Base-by-base conservation (phyloP, 2,329 filamentous ascomycete genomes). In the Microdochium trichocladiopsis region DNA sequence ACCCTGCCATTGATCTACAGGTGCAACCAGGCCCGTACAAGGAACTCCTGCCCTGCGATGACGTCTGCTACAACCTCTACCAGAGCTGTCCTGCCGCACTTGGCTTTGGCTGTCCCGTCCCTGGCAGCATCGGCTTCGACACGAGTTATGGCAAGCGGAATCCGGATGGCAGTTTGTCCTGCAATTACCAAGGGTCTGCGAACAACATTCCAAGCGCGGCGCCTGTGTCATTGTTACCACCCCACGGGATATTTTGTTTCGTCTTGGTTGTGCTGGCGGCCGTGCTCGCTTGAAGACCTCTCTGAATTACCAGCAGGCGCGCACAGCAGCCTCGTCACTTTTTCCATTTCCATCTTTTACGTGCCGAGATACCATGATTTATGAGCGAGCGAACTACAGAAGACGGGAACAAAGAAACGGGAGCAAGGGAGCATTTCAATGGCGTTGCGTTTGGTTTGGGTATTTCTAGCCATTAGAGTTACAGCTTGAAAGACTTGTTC, bases 21-120 rank as follows among this genome's bases (percentile, higher is more conserved):
- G 83, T 97, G 53, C 70, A 77, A 56, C 92, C 94, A 0, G 94
- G 94, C 0, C 94, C 94, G 0, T 97, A 99, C 71, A 95, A 92
- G 65, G 94, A 99, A 72, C 75, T 97, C 21, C 73, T 96, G 9
- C 94, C 94, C 0, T 97, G 93, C 63, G 82, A 88, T 55, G 87
- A 95, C 57, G 72, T 96, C 50, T 99, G 94, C 72, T 94, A 91
- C 65, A 82, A 86, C 51, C 77, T 99, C 1, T 88, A 95, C 11
- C 84, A 87, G 69, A 90, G 82, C 63, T 99, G 94, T 69, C 93
- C 94, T 0, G 79, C 90, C 0, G 70, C 77, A 1, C 72, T 99
- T 60, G 75, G 78, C 0, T 96, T 99, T 61, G 71, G 66, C 1
- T 99, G 94, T 69, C 93, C 94, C 1, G 55, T 62, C 21, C 67